Percentiles rank a stretch among this genome's conserved stretches.
These are phyloP conservation scores for Asterochloris erici DNA, from an alignment of 139 green algal genomes.

Conservation along the genomic window DNA sequence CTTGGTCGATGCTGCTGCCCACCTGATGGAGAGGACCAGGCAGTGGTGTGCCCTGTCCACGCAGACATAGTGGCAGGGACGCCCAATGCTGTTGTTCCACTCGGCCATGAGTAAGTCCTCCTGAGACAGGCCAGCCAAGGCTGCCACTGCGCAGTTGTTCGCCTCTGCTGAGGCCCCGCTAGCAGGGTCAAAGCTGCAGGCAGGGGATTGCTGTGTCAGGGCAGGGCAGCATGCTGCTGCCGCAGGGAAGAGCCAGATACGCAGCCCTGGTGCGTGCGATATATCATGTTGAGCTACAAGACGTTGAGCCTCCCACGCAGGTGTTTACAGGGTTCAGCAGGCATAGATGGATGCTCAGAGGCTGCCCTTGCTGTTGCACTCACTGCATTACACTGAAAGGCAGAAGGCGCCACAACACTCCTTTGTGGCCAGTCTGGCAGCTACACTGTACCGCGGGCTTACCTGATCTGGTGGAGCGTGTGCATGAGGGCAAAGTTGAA, in stretches of 20 bases:
- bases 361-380: background rate
- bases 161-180: constrained; percentile 49
- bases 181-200: constrained; percentile 41
- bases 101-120: constrained; percentile 36
- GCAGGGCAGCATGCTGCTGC: too few relatives aligned
- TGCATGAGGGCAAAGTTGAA: constrained; percentile 43
- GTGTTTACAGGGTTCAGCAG: too few relatives aligned
- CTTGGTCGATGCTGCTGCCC: background rate
- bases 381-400: background rate
- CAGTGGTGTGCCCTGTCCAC: constrained; percentile 37
- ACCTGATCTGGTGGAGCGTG: constrained; percentile 33
- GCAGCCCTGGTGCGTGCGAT: too few relatives aligned
- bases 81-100: constrained; percentile 38
- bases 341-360: too few relatives aligned
- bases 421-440: too few relatives aligned
- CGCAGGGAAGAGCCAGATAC: too few relatives aligned
- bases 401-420: too few relatives aligned
- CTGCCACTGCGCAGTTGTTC: constrained; percentile 49
- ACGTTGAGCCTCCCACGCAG: too few relatives aligned
- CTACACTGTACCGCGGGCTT: background rate
- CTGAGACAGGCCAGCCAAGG: constrained; percentile 33
- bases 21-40: constrained; percentile 51
- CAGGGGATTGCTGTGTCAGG: too few relatives aligned
- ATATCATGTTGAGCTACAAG: too few relatives aligned
- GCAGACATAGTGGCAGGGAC: constrained; percentile 55